Evolutionary conservation across 2,329 filamentous ascomycete species (phyloP).

Genomic region (Fusarium penzigii): DNA sequence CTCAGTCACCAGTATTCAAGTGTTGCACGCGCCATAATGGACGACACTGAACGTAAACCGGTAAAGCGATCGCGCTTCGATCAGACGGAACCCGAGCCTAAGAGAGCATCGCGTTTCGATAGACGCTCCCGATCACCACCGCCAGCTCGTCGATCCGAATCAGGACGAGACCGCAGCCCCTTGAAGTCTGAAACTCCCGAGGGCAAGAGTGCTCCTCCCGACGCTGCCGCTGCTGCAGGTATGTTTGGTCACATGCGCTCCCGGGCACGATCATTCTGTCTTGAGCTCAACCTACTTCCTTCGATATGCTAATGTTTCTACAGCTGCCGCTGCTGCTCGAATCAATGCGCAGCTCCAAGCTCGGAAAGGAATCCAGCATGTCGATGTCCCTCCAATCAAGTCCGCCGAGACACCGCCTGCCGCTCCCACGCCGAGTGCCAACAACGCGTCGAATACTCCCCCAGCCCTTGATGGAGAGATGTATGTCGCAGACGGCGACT

Average conservation of each 20-base stretch:
- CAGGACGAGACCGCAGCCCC: constrained; percentile 77
- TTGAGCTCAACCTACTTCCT: constrained; percentile 2
- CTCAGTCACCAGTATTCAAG: neutral
- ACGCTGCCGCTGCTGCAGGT: constrained; percentile 81
- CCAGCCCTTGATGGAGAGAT: constrained; percentile 79
- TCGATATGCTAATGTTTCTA: constrained; percentile 10
- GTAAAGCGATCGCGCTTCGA: constrained; percentile 92
- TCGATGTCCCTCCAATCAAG: constrained; percentile 82
- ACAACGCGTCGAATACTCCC: constrained; percentile 35
- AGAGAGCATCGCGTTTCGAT: constrained; percentile 80
- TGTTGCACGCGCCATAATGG: constrained; percentile 49
- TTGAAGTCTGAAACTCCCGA: constrained; percentile 51
- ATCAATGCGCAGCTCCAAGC: constrained; percentile 84
- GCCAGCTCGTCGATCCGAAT: constrained; percentile 63
- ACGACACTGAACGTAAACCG: constrained; percentile 71
- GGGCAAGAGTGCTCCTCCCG: constrained; percentile 53
- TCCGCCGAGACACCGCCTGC: constrained; percentile 48
- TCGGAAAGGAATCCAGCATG: constrained; percentile 87
- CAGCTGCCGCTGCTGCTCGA: constrained; percentile 84
- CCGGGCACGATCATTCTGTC: constrained; percentile 8
- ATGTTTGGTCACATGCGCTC: constrained; percentile 30
- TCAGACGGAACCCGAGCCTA: constrained; percentile 81
- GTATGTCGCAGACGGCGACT: constrained; percentile 95
- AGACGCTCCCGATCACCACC: constrained; percentile 83
- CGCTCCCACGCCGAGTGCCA: constrained; percentile 36